Conservation (phyloP, 345 rosid species). For the Theobroma cacao region DNA sequence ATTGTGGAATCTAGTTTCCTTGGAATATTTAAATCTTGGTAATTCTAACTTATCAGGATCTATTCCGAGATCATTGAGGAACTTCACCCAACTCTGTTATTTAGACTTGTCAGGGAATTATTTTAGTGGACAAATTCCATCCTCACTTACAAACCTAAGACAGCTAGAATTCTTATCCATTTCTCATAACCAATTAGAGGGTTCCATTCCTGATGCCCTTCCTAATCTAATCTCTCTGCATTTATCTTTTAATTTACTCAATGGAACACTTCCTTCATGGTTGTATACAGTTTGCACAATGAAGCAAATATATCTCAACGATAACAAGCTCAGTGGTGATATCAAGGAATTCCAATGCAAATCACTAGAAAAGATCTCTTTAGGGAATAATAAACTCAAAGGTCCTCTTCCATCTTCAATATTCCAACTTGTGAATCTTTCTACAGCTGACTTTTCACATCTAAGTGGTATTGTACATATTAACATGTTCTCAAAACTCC, state of each 20-base stretch:
- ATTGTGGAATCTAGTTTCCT: not conserved
- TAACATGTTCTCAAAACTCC: conserved; percentile 16
- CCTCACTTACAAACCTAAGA: not conserved
- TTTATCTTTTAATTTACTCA: not conserved
- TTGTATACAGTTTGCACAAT: conserved; percentile 3
- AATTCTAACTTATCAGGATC: not conserved
- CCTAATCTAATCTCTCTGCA: not conserved
- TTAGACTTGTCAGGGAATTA: not conserved
- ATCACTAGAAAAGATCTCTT: not conserved
- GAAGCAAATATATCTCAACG: not conserved
- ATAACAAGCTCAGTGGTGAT: conserved; percentile 14
- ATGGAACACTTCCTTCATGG: conserved; percentile 22
- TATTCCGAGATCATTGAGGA: conserved; percentile 3
- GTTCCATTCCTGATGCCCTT: conserved; percentile 17
- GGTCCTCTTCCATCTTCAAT: conserved; percentile 6
- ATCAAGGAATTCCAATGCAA: not conserved
- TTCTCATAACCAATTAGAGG: not conserved
- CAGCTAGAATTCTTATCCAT: not conserved
- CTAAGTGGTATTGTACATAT: not conserved
- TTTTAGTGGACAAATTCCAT: conserved; percentile 27
- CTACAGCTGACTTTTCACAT: not conserved
- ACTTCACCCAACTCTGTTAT: not conserved
- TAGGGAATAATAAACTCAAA: not conserved
- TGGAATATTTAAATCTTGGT: not conserved
- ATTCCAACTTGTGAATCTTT: not conserved